Base-by-base conservation (phyloP, 208 protist species). In the Wallacemonas rigidus region DNA sequence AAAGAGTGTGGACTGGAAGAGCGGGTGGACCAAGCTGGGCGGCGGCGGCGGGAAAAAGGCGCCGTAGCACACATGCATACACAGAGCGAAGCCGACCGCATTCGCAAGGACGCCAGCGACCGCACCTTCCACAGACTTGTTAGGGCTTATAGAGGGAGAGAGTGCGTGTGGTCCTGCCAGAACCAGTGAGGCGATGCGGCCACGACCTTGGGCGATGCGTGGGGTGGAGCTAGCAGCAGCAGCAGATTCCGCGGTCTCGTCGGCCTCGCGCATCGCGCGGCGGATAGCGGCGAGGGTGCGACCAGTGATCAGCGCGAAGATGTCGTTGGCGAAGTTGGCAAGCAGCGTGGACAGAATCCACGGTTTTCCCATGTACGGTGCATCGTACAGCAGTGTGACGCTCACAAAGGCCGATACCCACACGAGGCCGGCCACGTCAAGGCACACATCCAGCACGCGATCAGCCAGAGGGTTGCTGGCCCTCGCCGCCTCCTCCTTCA, bases 101-200 rank as follows among this genome's bases (percentile, higher is more conserved):
- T 86, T 91, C 17, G 76, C 60, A 26, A 93, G 14, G 26, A 93
- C 75, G 38, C 92, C 92, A 3, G 80, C 81, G 41, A 95, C 69
- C 6, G 87, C 93, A 11, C 91, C 93, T 58, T 96, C 93, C 4
- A 92, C 48, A 1, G 91, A 95, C 65, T 97, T 97, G 76, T 96
- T 94, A n/a, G 93, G 93, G 69, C 89, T 95, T 55, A 97, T 88
- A 14, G 72, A 51, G 6, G 55, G 76, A 63, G 75, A 89, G 14
- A 97, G 82, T 2, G 82, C 72, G 47, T 91, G 89, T 0, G 87
- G 84, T 1, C 76, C 75, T 55, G 71, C 43, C 50, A 88, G 67
- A 35, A 88, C 11, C 14, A 83, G 17, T 3, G 41, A 65, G 8
- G 60, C 36, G 0, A 50, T 9, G 6, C 41, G n/a, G 3, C 60